Evolutionary conservation across 306 rosid species (phyloP).

Genomic region (Trichosanthes cucumerina): DNA sequence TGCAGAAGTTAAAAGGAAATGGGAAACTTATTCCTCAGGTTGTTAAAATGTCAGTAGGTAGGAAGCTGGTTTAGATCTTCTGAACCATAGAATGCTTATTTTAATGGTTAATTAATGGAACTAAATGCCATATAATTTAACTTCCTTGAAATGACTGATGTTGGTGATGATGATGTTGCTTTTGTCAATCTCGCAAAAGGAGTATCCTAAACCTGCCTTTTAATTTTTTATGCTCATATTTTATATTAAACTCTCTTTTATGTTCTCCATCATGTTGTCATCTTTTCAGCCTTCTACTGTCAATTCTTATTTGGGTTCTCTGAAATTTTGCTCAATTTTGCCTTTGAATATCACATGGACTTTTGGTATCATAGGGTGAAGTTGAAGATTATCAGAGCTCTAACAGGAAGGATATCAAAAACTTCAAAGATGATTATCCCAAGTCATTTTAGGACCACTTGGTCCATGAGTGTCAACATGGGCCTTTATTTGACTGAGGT

Average conservation of each 20-base stretch:
- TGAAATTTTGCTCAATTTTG: neutral
- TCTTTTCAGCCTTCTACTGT: neutral
- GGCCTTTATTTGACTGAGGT: conserved; percentile 90
- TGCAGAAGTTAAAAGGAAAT: conserved; percentile 62
- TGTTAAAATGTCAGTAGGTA: conserved; percentile 22
- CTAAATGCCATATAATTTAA: conserved; percentile 60
- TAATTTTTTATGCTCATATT: conserved; percentile 6
- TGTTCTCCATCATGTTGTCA: neutral
- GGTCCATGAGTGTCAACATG: conserved; percentile 83
- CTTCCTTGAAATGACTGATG: conserved; percentile 70
- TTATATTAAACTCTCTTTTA: neutral
- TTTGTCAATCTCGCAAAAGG: conserved; percentile 74
- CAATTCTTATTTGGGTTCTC: neutral
- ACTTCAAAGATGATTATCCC: conserved; percentile 86
- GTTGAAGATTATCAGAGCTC: conserved; percentile 88
- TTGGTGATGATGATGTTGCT: conserved; percentile 87
- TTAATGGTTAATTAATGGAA: conserved; percentile 28
- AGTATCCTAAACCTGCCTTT: conserved; percentile 33
- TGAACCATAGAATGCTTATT: neutral
- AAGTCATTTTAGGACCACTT: conserved; percentile 74
- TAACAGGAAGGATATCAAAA: conserved; percentile 73
- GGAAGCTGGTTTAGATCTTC: neutral
- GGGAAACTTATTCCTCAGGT: conserved; percentile 53
- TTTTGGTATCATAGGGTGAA: conserved; percentile 51
- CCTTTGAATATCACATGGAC: conserved; percentile 21